Percentiles rank a stretch among this genome's conserved stretches.
These are phyloP conservation scores for Hypoxylon sp. DNA, from an alignment of 2,329 filamentous ascomycete genomes.

Conservation along the genomic window DNA sequence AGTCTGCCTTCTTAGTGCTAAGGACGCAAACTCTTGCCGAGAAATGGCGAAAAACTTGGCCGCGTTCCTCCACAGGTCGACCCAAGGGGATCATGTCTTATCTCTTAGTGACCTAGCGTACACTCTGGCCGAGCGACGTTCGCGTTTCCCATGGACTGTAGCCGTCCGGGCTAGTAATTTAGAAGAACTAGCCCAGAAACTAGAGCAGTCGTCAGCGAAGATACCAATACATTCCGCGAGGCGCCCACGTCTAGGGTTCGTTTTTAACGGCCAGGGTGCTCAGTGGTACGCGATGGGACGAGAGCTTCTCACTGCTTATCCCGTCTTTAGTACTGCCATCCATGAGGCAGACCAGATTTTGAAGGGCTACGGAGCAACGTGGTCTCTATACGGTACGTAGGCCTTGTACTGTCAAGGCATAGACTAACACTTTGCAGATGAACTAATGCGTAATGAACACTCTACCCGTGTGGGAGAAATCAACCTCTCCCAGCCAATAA, in stretches of 20 bases:
- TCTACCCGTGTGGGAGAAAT: conserved; percentile 25
- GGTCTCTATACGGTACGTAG: conserved; percentile 29
- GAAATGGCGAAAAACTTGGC: background rate
- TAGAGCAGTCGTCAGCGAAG: background rate
- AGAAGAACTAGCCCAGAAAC: background rate
- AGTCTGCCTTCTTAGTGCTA: conserved; percentile 30
- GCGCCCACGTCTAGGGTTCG: conserved; percentile 37
- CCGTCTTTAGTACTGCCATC: conserved; percentile 10
- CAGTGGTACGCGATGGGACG: conserved; percentile 47
- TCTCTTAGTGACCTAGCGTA: conserved; percentile 15
- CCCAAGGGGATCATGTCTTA: background rate
- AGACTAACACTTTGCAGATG: conserved; percentile 15
- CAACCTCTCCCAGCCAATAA: conserved; percentile 37
- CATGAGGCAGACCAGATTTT: conserved; percentile 16
- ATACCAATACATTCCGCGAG: background rate
- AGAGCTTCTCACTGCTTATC: conserved; percentile 37
- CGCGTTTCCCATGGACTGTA: conserved; percentile 10
- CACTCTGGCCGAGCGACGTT: conserved; percentile 24
- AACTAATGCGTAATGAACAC: conserved; percentile 30
- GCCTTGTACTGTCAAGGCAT: too few species aligned
- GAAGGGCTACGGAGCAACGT: conserved; percentile 25
- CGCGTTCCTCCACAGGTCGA: background rate
- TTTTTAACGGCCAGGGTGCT: conserved; percentile 52
- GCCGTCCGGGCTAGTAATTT: background rate
- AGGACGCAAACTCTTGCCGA: conserved; percentile 4